A percentile compares a stretch with the other conserved stretches of the same genome.
phyloP scores from a whole-genome alignment of 805 yeast genomes.

The Hyphopichia homilentoma region DNA sequence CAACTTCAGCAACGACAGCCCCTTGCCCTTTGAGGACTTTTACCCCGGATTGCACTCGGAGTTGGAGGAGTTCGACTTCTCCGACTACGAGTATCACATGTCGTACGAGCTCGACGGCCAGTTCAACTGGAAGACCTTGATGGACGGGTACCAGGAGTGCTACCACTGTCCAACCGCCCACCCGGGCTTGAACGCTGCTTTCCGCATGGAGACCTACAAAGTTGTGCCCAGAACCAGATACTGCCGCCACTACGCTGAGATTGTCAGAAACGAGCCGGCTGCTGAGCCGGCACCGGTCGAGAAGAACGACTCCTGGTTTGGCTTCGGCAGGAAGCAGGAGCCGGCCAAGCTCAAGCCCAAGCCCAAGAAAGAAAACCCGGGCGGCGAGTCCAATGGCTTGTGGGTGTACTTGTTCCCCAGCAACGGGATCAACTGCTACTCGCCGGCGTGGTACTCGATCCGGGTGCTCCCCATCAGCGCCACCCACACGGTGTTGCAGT shows the following conservation, averaged over 20 bases:
- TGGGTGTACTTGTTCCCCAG: conserved; percentile 62
- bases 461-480: conserved; percentile 55
- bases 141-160: conserved; percentile 68
- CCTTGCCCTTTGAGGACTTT: conserved; percentile 50
- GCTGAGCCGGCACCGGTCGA: conserved; percentile 26
- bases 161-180: conserved; percentile 69
- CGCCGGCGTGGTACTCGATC: conserved; percentile 65
- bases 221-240: conserved; percentile 57
- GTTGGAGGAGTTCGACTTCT: conserved; percentile 55
- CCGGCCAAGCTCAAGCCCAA: conserved; percentile 12
- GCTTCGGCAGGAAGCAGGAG: conserved; percentile 33
- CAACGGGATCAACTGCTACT: conserved; percentile 60
- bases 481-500: conserved; percentile 53
- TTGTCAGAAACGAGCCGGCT: conserved; percentile 33
- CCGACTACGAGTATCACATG: conserved; percentile 62
- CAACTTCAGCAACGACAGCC: conserved; percentile 45
- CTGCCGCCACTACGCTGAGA: conserved; percentile 59
- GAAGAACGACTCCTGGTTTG: conserved; percentile 48
- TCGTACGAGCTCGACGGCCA: conserved; percentile 60
- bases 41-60: conserved; percentile 49
- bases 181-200: conserved; percentile 55
- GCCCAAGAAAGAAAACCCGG: conserved; percentile 44
- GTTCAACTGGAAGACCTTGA: conserved; percentile 64
- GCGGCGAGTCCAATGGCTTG: conserved; percentile 59
- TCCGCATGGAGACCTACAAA: conserved; percentile 61